phyloP scores from a whole-genome alignment of 192 early-diverging fungal genomes.

The Linnemannia elongata region DNA sequence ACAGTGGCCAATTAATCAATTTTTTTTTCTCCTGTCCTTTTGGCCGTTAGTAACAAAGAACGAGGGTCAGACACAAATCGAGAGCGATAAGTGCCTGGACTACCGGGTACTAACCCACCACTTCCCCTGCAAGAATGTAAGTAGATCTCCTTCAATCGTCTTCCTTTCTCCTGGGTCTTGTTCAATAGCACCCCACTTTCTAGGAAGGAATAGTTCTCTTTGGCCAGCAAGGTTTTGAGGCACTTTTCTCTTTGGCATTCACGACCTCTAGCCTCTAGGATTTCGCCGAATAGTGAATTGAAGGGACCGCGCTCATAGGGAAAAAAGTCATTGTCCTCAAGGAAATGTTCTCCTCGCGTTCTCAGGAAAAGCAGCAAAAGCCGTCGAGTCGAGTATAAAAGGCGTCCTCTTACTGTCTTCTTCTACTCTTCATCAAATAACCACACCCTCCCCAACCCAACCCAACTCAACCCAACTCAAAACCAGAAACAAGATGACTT shows the following conservation, averaged over 20 bases:
- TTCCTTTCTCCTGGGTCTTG: background rate
- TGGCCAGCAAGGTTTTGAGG: conserved; percentile 1
- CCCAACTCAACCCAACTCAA: background rate
- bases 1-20: background rate
- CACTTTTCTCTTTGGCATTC: background rate
- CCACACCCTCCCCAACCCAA: background rate
- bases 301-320: background rate
- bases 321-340: no score
- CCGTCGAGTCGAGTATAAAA: background rate
- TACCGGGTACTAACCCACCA: background rate
- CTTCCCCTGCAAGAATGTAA: background rate
- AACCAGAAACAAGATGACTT: background rate
- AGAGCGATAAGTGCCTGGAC: background rate
- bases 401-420: background rate
- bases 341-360: background rate
- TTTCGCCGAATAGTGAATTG: background rate
- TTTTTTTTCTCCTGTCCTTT: background rate
- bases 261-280: background rate
- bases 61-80: background rate
- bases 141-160: background rate
- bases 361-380: no score
- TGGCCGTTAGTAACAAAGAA: no score
- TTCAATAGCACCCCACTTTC: background rate
- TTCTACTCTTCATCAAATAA: background rate
- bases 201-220: background rate